phyloP scores from a whole-genome alignment of 2,329 filamentous ascomycete species.

The Aspergillus caelatus region DNA sequence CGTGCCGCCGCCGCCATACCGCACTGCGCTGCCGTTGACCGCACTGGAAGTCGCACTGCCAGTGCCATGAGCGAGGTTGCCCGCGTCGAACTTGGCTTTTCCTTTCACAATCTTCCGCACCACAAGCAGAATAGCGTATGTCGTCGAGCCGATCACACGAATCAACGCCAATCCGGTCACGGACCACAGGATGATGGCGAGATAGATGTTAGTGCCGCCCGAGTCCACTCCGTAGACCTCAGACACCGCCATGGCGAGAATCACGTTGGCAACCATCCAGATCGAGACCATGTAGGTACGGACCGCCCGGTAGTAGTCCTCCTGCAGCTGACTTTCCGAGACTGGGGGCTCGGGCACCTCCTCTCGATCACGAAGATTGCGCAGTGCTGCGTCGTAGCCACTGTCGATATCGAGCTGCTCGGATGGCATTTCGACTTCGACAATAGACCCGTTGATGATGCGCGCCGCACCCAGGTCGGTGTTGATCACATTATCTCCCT shows the following conservation, averaged over 20 bases:
- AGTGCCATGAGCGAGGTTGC: slow-evolving; percentile 34
- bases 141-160: slow-evolving; percentile 77
- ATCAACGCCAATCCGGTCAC: slow-evolving; percentile 87
- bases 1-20: slow-evolving; percentile 37
- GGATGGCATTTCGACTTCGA: slow-evolving; percentile 95
- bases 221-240: slow-evolving; percentile 76
- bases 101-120: slow-evolving; percentile 87
- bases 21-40: slow-evolving; percentile 23
- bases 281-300: slow-evolving; percentile 96
- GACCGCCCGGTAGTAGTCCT: slow-evolving; percentile 97
- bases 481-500: slow-evolving; percentile 93
- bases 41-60: slow-evolving; percentile 26
- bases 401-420: slow-evolving; percentile 98
- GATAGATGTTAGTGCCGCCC: slow-evolving; percentile 83
- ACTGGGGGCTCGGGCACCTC: slow-evolving; percentile 68
- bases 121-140: slow-evolving; percentile 81
- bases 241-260: slow-evolving; percentile 89
- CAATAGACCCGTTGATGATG: slow-evolving; percentile 72
- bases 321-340: slow-evolving; percentile 82
- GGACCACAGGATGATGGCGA: slow-evolving; percentile 89
- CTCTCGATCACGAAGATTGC: slow-evolving; percentile 90
- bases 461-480: slow-evolving; percentile 89
- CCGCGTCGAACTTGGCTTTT: slow-evolving; percentile 63
- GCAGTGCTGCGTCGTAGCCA: slow-evolving; percentile 93
- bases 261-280: slow-evolving; percentile 91